A percentile compares a stretch with the other conserved stretches of the same genome.
Conservation (phyloP, 768 basidiomycete genomes). For the Hortiboletus flavorubellus region DNA sequence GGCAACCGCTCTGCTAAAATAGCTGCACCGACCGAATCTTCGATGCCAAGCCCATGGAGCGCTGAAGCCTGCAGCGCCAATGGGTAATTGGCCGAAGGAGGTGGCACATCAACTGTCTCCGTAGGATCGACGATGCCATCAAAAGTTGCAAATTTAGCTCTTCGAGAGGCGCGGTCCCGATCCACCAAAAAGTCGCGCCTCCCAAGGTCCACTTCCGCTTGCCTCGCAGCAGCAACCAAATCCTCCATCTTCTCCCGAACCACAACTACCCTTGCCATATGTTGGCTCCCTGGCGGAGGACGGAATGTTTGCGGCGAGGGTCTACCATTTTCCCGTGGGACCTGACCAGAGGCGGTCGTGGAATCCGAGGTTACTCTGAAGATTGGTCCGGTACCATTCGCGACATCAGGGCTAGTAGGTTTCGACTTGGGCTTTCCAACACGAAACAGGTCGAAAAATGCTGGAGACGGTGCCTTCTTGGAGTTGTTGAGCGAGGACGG, state of each 20-base stretch:
- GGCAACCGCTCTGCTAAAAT: slow-evolving; percentile 73
- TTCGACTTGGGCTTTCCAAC: slow-evolving; percentile 67
- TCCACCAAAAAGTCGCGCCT: slow-evolving; percentile 47
- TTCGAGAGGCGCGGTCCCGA: slow-evolving; percentile 40
- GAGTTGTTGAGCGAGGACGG: slow-evolving; percentile 33
- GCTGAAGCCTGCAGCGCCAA: slow-evolving; percentile 77
- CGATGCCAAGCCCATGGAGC: slow-evolving; percentile 66
- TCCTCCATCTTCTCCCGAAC: slow-evolving; percentile 81
- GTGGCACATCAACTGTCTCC: slow-evolving; percentile 77
- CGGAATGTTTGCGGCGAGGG: slow-evolving; percentile 37
- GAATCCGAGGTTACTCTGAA: slow-evolving; percentile 67
- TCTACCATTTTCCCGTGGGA: slow-evolving; percentile 36
- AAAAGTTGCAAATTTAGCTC: slow-evolving; percentile 35
- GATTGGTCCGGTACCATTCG: slow-evolving; percentile 42
- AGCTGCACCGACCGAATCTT: slow-evolving; percentile 73
- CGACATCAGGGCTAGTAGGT: slow-evolving; percentile 45
- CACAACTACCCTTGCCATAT: slow-evolving; percentile 68
- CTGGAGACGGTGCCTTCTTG: slow-evolving; percentile 46
- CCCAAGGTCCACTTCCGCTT: slow-evolving; percentile 72
- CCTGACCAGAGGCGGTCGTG: slow-evolving; percentile 45
- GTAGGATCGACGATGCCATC: slow-evolving; percentile 78
- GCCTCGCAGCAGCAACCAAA: slow-evolving; percentile 64
- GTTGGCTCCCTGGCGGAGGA: slow-evolving; percentile 32
- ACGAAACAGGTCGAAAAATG: slow-evolving; percentile 70
- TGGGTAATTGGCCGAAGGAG: slow-evolving; percentile 62